phyloP scores from a whole-genome alignment of 306 rosid species.

The Cicer chorassanicum region DNA sequence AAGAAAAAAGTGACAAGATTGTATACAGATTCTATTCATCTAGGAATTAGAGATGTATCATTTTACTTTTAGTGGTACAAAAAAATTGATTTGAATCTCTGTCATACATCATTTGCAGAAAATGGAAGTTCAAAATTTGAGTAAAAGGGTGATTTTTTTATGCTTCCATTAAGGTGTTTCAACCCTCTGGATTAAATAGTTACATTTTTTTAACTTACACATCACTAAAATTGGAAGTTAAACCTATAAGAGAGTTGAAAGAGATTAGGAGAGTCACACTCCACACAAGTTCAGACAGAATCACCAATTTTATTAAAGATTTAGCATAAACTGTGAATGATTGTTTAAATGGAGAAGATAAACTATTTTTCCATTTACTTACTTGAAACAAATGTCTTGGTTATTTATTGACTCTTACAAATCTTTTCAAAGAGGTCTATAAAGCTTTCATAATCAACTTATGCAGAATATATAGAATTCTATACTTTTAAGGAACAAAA shows the following conservation, averaged over 20 bases:
- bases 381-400: background rate
- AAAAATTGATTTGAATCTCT: conserved; percentile 11
- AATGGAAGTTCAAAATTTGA: background rate
- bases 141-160: background rate
- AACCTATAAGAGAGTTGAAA: too few species aligned
- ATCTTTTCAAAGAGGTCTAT: background rate
- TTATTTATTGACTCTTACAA: background rate
- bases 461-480: conserved; percentile 23
- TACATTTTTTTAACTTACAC: background rate
- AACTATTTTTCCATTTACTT: background rate
- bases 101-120: background rate
- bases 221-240: too few species aligned
- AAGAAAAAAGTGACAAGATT: conserved; percentile 6
- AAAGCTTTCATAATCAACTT: conserved; percentile 5
- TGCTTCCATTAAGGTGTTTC: background rate
- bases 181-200: background rate
- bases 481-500: background rate
- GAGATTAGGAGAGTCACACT: too few species aligned
- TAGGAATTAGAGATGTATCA: background rate
- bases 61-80: background rate
- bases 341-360: too few species aligned
- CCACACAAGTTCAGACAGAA: too few species aligned
- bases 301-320: too few species aligned
- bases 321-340: too few species aligned
- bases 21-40: background rate